Percentiles rank a stretch among this genome's conserved stretches.
These are phyloP conservation scores for Kodamaea sp. DNA, from an alignment of 1,139 yeast species.

Conservation along the genomic window DNA sequence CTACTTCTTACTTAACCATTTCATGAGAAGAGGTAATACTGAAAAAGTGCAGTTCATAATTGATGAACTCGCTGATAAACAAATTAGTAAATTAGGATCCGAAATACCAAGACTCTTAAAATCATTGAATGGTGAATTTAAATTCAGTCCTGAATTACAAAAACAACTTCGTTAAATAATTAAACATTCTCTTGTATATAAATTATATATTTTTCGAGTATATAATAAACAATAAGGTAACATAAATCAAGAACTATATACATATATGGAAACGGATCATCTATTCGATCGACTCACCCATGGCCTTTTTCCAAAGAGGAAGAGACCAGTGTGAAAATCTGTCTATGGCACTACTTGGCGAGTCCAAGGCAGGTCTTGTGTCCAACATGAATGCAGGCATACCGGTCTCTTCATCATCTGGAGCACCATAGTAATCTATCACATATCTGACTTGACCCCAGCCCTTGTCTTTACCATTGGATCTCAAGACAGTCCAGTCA, in stretches of 20 bases:
- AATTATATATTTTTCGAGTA: too few relatives aligned
- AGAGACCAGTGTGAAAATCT: slow-evolving; percentile 54
- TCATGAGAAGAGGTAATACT: slow-evolving; percentile 28
- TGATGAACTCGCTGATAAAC: slow-evolving; percentile 28
- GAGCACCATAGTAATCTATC: slow-evolving; percentile 90
- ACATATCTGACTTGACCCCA: slow-evolving; percentile 74
- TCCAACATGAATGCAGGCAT: slow-evolving; percentile 89
- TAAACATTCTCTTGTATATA: background rate
- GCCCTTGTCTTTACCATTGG: slow-evolving; percentile 43
- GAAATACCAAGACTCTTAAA: slow-evolving; percentile 32
- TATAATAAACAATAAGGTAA: too few relatives aligned
- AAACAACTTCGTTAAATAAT: background rate
- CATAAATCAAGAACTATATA: too few relatives aligned
- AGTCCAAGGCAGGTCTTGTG: slow-evolving; percentile 92
- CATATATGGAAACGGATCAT: too few relatives aligned
- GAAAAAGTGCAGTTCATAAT: slow-evolving; percentile 36
- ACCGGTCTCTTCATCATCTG: slow-evolving; percentile 84
- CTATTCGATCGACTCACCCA: slow-evolving; percentile 31
- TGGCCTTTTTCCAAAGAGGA: slow-evolving; percentile 43
- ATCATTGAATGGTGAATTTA: slow-evolving; percentile 17
- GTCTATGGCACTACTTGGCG: slow-evolving; percentile 57
- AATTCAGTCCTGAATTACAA: slow-evolving; percentile 9
- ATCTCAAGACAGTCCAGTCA: slow-evolving; percentile 94
- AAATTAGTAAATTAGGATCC: slow-evolving; percentile 35
- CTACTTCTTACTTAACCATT: slow-evolving; percentile 51